Percentiles rank a stretch among this genome's conserved stretches.
Conservation (phyloP, 768 basidiomycete genomes). For the Kwoniella sp. region DNA sequence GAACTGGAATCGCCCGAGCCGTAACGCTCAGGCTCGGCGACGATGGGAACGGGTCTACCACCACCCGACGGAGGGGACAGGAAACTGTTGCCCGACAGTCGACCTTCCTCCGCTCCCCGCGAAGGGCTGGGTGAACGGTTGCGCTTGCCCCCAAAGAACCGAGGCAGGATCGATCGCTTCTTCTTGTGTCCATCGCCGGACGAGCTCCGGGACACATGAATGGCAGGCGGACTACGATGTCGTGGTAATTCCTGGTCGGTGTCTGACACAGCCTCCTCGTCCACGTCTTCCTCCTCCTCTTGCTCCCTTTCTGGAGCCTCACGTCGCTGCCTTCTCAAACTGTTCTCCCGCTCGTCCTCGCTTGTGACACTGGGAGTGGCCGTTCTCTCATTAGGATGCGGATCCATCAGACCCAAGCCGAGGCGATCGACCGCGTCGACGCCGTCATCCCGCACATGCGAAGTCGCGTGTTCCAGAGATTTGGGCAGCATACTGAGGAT, state of each 20-base stretch:
- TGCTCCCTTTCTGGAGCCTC: too few species aligned
- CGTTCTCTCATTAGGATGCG: background rate
- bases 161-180: conserved; percentile 4
- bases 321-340: background rate
- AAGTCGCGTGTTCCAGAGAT: conserved; percentile 31
- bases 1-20: background rate
- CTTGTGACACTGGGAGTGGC: conserved; percentile 2
- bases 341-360: background rate
- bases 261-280: conserved; percentile 9
- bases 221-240: background rate
- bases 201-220: conserved; percentile 5
- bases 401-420: conserved; percentile 37
- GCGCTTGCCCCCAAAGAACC: conserved; percentile 9
- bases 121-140: background rate
- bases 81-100: background rate
- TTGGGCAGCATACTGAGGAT: conserved; percentile 29
- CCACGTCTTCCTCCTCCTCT: background rate
- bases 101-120: conserved; percentile 13
- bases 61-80: conserved; percentile 1
- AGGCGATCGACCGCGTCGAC: conserved; percentile 32
- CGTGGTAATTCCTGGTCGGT: conserved; percentile 1
- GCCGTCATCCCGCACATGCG: conserved; percentile 30
- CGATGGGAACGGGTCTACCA: conserved; percentile 6
- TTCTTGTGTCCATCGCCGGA: background rate
- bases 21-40: conserved; percentile 3